phyloP scores from a whole-genome alignment of 352 stramenopile species.

The Phytopythium delawarense region DNA sequence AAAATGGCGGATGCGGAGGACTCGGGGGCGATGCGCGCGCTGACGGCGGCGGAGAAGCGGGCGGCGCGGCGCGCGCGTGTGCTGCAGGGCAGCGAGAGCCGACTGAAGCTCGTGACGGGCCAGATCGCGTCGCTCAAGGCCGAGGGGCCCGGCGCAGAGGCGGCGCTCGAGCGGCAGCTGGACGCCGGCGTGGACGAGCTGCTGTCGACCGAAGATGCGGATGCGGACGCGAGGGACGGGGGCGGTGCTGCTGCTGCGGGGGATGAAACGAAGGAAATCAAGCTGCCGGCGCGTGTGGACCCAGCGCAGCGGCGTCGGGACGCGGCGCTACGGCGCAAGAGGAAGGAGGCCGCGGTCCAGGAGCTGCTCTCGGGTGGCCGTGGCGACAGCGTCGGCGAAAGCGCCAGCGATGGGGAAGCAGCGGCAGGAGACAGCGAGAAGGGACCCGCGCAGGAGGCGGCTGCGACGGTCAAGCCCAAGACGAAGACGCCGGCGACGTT shows the following conservation, averaged over 20 bases:
- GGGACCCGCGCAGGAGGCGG: not conserved
- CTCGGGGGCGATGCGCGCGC: not conserved
- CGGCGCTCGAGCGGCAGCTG: slow-evolving; percentile 31
- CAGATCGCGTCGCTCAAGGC: slow-evolving; percentile 55
- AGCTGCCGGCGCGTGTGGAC: slow-evolving; percentile 49
- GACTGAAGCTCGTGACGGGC: slow-evolving; percentile 64
- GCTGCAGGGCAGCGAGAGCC: slow-evolving; percentile 51
- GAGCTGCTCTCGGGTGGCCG: slow-evolving; percentile 31
- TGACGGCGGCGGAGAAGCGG: slow-evolving; percentile 56
- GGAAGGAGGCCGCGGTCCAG: slow-evolving; percentile 55
- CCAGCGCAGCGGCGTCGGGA: slow-evolving; percentile 66
- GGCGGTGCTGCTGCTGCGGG: not conserved
- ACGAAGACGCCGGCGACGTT: slow-evolving; percentile 23
- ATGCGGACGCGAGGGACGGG: slow-evolving; percentile 1
- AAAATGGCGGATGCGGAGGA: not conserved
- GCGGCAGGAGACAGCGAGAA: not conserved
- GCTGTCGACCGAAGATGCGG: slow-evolving; percentile 12
- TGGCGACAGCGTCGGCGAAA: not conserved
- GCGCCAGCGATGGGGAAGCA: slow-evolving; percentile 2
- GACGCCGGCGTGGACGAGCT: slow-evolving; percentile 44
- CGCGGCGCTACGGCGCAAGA: slow-evolving; percentile 47
- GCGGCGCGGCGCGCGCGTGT: slow-evolving; percentile 58
- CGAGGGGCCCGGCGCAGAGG: slow-evolving; percentile 13
- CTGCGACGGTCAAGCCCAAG: slow-evolving; percentile 3
- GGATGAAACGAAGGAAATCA: slow-evolving; percentile 13